These are phyloP conservation scores for Prunus fruticosa DNA, from an alignment of 306 rosid species.

Conservation along the genomic window DNA sequence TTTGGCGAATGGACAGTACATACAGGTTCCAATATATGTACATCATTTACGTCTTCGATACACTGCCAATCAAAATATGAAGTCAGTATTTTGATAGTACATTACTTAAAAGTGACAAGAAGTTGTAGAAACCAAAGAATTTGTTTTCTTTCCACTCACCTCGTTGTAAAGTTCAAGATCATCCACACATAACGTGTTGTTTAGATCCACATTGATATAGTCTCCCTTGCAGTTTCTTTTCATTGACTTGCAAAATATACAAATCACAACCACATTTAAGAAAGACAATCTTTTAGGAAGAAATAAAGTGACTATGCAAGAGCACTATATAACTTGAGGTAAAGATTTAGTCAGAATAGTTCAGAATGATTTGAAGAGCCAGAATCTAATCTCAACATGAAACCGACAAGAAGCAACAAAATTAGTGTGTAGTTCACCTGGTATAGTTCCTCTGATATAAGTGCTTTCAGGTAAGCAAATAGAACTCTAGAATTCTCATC, in stretches of 20 bases:
- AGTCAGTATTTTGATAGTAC: not conserved
- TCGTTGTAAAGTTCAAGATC: not conserved
- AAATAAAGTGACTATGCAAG: too few relatives aligned
- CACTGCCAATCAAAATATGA: conserved; percentile 14
- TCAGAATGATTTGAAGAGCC: too few relatives aligned
- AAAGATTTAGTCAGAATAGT: too few relatives aligned
- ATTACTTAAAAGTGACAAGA: not conserved
- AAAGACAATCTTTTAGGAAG: not conserved
- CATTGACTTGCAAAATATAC: too few relatives aligned
- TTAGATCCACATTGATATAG: conserved; percentile 1
- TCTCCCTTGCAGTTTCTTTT: not conserved
- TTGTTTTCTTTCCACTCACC: not conserved
- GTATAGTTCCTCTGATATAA: not conserved
- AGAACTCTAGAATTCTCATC: not conserved
- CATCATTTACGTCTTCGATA: not conserved
- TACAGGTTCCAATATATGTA: not conserved
- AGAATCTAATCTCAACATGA: too few relatives aligned
- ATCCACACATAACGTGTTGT: not conserved
- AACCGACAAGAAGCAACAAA: too few relatives aligned
- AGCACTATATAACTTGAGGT: too few relatives aligned
- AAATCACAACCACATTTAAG: too few relatives aligned
- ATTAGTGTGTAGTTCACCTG: not conserved
- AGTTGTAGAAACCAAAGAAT: not conserved
- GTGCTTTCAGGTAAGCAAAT: conserved; percentile 6
- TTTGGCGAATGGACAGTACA: not conserved